phyloP scores from a whole-genome alignment of 768 basidiomycete species.

The Lactarius sp. region DNA sequence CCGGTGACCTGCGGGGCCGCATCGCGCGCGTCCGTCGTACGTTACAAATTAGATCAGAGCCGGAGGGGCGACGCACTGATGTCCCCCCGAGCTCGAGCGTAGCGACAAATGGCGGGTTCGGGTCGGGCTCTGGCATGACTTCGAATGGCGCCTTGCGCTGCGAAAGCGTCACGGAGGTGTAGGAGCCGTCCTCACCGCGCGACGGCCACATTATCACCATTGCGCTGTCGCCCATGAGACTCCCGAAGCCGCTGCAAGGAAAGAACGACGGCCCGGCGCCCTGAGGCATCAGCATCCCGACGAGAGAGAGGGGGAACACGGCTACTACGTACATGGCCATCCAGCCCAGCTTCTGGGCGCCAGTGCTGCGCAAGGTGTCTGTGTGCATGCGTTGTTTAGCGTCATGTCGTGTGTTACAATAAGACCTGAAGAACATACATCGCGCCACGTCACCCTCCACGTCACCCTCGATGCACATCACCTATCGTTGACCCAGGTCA shows the following conservation, averaged over 20 bases:
- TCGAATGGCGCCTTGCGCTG: slow-evolving; percentile 53
- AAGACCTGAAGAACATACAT: slow-evolving; percentile 5
- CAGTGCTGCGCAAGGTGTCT: slow-evolving; percentile 27
- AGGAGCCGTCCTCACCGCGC: slow-evolving; percentile 39
- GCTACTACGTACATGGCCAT: slow-evolving; percentile 27
- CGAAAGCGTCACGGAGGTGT: slow-evolving; percentile 49
- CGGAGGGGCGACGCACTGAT: slow-evolving; percentile 34
- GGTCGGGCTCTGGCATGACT: slow-evolving; percentile 52
- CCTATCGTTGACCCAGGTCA: not conserved
- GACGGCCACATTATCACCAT: slow-evolving; percentile 79
- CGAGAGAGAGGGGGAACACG: not conserved
- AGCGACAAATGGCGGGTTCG: slow-evolving; percentile 49
- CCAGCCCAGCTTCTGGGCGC: slow-evolving; percentile 25
- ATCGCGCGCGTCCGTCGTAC: no score
- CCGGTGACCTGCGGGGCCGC: not conserved
- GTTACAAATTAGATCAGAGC: not conserved
- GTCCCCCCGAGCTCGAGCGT: slow-evolving; percentile 31
- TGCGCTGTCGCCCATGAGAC: slow-evolving; percentile 47
- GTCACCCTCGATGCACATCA: slow-evolving; percentile 16
- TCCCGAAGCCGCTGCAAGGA: slow-evolving; percentile 51
- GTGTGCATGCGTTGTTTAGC: not conserved
- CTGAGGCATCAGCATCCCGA: not conserved
- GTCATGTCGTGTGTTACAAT: no score
- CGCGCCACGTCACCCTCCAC: slow-evolving; percentile 18
- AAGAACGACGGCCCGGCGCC: not conserved